A percentile compares a stretch with the other conserved stretches of the same genome.
Conservation (phyloP, 306 rosid species). For the Pterocarpus macrocarpus region DNA sequence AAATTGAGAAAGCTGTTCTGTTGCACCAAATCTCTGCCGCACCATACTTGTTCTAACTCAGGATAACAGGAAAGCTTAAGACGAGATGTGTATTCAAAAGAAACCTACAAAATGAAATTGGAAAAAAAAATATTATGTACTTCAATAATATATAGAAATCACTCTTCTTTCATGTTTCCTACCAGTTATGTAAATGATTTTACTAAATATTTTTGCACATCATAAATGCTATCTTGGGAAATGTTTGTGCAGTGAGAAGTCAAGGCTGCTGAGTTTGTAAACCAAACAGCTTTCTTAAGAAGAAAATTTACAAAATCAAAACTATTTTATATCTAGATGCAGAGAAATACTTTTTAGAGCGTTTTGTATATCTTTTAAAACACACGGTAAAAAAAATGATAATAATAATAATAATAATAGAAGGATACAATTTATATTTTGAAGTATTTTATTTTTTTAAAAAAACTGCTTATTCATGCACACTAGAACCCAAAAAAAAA, state of each 20-base stretch:
- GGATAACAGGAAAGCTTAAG: background rate
- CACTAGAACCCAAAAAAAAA: too few species aligned
- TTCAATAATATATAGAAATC: background rate
- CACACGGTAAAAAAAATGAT: background rate
- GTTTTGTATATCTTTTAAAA: background rate
- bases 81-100: background rate
- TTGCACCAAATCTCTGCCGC: background rate
- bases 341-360: background rate
- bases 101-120: background rate
- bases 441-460: too few species aligned
- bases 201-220: too few species aligned
- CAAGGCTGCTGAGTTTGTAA: background rate
- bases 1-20: background rate
- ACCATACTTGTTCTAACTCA: constrained; percentile 12
- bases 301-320: background rate
- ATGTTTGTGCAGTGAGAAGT: too few species aligned
- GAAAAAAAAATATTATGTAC: background rate
- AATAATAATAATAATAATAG: too few species aligned
- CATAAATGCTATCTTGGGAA: background rate
- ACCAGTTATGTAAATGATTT: background rate
- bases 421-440: too few species aligned
- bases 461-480: background rate
- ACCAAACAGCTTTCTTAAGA: background rate
- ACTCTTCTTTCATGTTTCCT: background rate
- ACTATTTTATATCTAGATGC: background rate